phyloP scores from a whole-genome alignment of 371 early-diverging fungal species.

The Mortierella polycephala region DNA sequence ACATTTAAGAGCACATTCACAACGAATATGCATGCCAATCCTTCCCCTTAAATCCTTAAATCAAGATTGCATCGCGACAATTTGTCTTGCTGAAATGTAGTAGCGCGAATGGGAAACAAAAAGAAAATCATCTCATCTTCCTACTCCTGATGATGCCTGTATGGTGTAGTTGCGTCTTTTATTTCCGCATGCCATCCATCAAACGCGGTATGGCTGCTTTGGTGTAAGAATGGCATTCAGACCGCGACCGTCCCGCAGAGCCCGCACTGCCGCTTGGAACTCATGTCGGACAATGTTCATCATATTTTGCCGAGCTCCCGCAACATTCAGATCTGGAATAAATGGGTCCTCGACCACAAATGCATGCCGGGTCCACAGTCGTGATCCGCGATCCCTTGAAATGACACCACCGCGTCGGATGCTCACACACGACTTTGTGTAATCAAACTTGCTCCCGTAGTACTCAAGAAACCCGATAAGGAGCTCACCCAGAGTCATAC shows the following conservation, averaged over 20 bases:
- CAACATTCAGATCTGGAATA: constrained; percentile 41
- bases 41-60: no score
- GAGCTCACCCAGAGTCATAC: constrained; percentile 46
- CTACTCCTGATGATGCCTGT: neutral
- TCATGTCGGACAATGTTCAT: constrained; percentile 51
- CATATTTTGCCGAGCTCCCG: constrained; percentile 40
- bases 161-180: neutral
- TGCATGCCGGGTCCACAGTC: constrained; percentile 27
- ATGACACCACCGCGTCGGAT: constrained; percentile 48
- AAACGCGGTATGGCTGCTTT: constrained; percentile 26
- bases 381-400: constrained; percentile 20
- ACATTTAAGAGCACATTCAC: no score
- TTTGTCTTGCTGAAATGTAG: no score
- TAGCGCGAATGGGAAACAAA: no score
- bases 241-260: constrained; percentile 43
- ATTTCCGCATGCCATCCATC: neutral
- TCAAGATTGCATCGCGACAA: no score
- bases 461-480: constrained; percentile 51
- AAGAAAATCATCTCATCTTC: neutral
- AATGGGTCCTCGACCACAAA: constrained; percentile 53
- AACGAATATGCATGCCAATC: no score
- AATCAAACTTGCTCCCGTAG: constrained; percentile 52
- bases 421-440: constrained; percentile 38
- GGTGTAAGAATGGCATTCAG: constrained; percentile 41
- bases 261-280: constrained; percentile 51